Conservation (phyloP, 805 yeast species). For the Yamadazyma sp. region DNA sequence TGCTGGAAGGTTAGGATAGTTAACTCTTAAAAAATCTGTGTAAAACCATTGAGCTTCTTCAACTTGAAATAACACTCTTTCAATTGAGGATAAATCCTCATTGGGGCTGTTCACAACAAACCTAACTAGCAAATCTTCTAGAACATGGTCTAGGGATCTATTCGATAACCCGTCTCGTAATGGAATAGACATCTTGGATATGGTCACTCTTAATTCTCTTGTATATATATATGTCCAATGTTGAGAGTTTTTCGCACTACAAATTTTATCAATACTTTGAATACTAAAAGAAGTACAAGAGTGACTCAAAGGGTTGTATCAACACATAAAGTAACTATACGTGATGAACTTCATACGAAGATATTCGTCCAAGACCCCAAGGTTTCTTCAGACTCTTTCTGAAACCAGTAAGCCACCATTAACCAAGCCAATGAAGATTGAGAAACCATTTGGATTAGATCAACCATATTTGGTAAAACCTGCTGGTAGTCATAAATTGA, state of each 20-base stretch:
- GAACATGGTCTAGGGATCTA: constrained; percentile 65
- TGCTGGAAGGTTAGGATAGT: constrained; percentile 73
- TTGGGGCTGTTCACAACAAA: constrained; percentile 89
- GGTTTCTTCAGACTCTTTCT: constrained; percentile 33
- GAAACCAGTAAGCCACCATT: constrained; percentile 40
- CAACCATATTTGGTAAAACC: constrained; percentile 17
- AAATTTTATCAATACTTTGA: too few relatives aligned
- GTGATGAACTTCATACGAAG: too few relatives aligned
- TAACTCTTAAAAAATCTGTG: constrained; percentile 71
- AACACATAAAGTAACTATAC: too few relatives aligned
- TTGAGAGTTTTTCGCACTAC: too few relatives aligned
- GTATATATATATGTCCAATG: too few relatives aligned
- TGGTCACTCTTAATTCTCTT: too few relatives aligned
- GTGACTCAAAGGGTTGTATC: too few relatives aligned
- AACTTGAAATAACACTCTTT: constrained; percentile 82
- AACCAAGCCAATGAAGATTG: constrained; percentile 25
- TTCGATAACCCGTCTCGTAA: constrained; percentile 54
- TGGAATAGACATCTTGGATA: constrained; percentile 52
- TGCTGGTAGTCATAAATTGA: not conserved
- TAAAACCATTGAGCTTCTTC: constrained; percentile 99
- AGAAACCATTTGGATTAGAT: constrained; percentile 40
- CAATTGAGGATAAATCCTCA: constrained; percentile 81
- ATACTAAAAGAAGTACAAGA: too few relatives aligned
- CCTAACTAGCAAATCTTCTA: constrained; percentile 85
- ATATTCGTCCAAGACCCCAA: constrained; percentile 25